phyloP scores from a whole-genome alignment of 176 grass and related monocot species.

The Oryza meridionalis region DNA sequence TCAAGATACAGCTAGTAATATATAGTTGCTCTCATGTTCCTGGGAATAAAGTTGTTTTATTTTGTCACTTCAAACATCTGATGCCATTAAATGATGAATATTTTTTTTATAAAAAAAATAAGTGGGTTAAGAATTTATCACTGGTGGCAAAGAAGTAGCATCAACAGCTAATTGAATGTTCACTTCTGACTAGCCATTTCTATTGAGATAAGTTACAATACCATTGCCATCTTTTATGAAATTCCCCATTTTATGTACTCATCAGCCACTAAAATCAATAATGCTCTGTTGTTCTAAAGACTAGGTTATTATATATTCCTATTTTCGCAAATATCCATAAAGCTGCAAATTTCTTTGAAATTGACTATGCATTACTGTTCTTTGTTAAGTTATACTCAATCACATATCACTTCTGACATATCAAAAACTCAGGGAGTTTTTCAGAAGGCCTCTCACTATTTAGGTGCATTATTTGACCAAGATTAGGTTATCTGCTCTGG shows the following conservation, averaged over 20 bases:
- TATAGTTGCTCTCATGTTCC: slow-evolving; percentile 1
- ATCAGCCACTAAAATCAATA: slow-evolving; percentile 18
- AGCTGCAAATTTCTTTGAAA: neutral
- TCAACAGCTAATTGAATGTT: slow-evolving; percentile 26
- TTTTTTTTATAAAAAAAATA: neutral
- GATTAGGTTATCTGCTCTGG: slow-evolving; percentile 10
- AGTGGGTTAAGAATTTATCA: neutral
- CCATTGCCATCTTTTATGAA: neutral
- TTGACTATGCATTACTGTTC: slow-evolving; percentile 3
- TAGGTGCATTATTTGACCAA: slow-evolving; percentile 35
- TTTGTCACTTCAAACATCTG: slow-evolving; percentile 18
- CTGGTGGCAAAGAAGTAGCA: neutral
- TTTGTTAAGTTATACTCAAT: slow-evolving; percentile 30
- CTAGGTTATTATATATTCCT: neutral
- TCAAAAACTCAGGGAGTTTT: slow-evolving; percentile 28
- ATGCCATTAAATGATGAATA: neutral
- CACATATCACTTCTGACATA: slow-evolving; percentile 30
- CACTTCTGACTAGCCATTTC: slow-evolving; percentile 5
- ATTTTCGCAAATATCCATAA: neutral
- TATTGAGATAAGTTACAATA: slow-evolving; percentile 11
- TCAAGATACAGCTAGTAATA: slow-evolving; percentile 32
- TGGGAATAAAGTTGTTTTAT: slow-evolving; percentile 12
- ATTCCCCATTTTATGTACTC: neutral
- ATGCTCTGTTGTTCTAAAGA: neutral
- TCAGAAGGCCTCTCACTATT: slow-evolving; percentile 33